Conservation (phyloP, 177 flowering plant genomes). For the Vitis hybrid region DNA sequence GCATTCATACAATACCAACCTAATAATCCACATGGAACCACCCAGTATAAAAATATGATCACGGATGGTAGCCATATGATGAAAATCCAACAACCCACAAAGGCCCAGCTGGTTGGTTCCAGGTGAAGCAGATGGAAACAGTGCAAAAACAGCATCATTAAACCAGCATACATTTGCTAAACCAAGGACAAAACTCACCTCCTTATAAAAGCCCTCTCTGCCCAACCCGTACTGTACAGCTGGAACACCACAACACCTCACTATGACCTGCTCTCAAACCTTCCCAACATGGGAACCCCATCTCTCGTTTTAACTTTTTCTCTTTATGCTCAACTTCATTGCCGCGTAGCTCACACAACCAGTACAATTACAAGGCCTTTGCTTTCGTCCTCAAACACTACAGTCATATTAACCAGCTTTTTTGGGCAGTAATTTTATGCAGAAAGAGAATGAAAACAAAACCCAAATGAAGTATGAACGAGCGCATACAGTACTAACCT, state of each 20-base stretch:
- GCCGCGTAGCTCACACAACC: slow-evolving; percentile 6
- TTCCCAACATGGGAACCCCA: slow-evolving; percentile 11
- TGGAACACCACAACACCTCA: slow-evolving; percentile 24
- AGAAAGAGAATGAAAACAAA: not conserved
- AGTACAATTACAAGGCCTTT: slow-evolving; percentile 12
- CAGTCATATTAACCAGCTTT: slow-evolving; percentile 20
- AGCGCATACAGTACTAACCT: not conserved
- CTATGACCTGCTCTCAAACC: slow-evolving; percentile 13
- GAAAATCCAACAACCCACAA: not conserved
- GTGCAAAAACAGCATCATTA: slow-evolving; percentile 19
- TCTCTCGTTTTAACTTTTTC: slow-evolving; percentile 12
- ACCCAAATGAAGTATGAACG: not conserved
- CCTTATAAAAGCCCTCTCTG: slow-evolving; percentile 17
- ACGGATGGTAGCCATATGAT: not conserved
- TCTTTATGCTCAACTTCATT: slow-evolving; percentile 14
- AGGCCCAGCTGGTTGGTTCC: slow-evolving; percentile 3
- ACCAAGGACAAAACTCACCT: slow-evolving; percentile 13
- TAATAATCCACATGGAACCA: too few species aligned
- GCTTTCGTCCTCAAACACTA: slow-evolving; percentile 9
- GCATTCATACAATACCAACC: not conserved
- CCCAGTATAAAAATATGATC: too few species aligned
- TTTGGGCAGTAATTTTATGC: slow-evolving; percentile 20
- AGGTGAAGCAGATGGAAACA: slow-evolving; percentile 1
- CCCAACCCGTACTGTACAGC: slow-evolving; percentile 31
- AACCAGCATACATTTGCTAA: slow-evolving; percentile 6